These are phyloP conservation scores for Fusarium nanum DNA, from an alignment of 2,329 filamentous ascomycete genomes.

Conservation along the genomic window DNA sequence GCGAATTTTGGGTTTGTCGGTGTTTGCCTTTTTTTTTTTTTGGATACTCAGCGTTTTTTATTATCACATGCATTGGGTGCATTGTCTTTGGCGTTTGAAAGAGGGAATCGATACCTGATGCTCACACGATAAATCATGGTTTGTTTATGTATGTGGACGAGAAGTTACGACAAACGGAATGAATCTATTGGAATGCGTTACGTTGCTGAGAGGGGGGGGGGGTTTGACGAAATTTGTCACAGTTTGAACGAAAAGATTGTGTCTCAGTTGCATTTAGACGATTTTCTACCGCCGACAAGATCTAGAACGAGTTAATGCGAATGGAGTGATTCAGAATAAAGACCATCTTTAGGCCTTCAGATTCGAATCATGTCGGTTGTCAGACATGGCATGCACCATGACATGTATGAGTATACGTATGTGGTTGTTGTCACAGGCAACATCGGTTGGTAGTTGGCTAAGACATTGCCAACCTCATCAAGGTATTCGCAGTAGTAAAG, in stretches of 20 bases:
- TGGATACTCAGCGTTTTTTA: constrained; percentile 21
- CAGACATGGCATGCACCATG: not conserved
- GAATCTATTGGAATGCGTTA: constrained; percentile 25
- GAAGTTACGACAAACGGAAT: constrained; percentile 21
- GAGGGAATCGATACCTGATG: constrained; percentile 13
- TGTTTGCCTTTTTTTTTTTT: constrained; percentile 9
- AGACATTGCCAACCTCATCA: constrained; percentile 27
- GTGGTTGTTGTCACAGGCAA: constrained; percentile 10
- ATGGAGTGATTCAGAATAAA: constrained; percentile 7
- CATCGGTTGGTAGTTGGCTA: constrained; percentile 3
- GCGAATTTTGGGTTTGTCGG: not conserved
- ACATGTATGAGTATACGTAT: not conserved
- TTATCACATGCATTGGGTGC: constrained; percentile 12
- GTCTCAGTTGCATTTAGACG: constrained; percentile 20
- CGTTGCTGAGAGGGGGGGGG: constrained; percentile 5
- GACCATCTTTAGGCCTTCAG: constrained; percentile 4
- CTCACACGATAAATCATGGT: constrained; percentile 15
- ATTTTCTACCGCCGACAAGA: not conserved
- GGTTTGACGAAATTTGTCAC: constrained; percentile 2
- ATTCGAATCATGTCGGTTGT: not conserved
- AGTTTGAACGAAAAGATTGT: constrained; percentile 9
- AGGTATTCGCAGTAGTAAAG: constrained; percentile 9
- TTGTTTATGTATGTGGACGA: constrained; percentile 21
- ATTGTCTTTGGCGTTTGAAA: constrained; percentile 40
- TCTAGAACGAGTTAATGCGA: constrained; percentile 5